Percentiles rank a stretch among this genome's conserved stretches.
Evolutionary conservation across 345 rosid genomes (phyloP).

Genomic region (Euclidium syriacum): DNA sequence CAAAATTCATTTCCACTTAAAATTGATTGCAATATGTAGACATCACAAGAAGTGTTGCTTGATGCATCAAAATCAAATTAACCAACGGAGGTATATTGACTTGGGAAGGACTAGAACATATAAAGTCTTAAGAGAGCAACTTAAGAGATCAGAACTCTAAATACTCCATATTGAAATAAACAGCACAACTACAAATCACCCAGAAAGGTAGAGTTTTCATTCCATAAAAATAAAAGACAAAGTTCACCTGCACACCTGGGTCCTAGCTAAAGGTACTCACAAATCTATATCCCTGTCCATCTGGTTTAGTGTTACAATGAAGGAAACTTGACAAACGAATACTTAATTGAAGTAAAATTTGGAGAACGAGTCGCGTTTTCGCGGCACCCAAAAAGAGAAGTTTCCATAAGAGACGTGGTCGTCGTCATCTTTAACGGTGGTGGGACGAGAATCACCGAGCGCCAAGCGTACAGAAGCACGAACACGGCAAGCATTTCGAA

Average conservation of each 20-base stretch:
- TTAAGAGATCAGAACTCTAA: neutral
- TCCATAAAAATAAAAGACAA: neutral
- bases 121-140: no score
- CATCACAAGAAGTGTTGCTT: neutral
- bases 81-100: neutral
- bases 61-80: no score
- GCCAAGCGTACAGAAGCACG: neutral
- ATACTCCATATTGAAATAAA: neutral
- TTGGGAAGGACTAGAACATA: neutral
- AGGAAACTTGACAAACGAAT: neutral
- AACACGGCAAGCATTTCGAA: slow-evolving; percentile 16
- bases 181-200: neutral
- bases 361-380: slow-evolving; percentile 12
- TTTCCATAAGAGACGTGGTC: slow-evolving; percentile 10
- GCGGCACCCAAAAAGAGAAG: slow-evolving; percentile 9
- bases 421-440: slow-evolving; percentile 33
- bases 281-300: neutral
- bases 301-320: neutral
- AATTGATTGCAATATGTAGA: neutral
- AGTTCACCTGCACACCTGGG: no score
- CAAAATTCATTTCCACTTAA: neutral
- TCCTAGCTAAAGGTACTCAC: neutral
- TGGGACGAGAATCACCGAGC: slow-evolving; percentile 20
- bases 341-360: neutral
- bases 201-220: neutral